Conservation (phyloP, 1,284 basidiomycete species). For the Puccinia hordei region DNA sequence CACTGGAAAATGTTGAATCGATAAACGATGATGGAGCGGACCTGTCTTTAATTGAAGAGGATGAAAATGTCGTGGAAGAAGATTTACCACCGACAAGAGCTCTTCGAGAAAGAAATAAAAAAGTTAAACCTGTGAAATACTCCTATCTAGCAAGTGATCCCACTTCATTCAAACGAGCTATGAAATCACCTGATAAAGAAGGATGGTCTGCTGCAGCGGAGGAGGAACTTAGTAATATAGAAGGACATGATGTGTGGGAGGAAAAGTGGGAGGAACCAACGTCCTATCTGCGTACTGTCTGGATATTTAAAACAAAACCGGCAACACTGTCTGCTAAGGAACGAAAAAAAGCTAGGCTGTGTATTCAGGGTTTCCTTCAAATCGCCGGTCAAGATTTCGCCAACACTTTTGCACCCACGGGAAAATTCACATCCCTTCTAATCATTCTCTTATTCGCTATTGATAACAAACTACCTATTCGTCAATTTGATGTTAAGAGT, state of each 20-base stretch:
- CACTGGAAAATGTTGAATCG: no score
- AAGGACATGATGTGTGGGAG: not conserved
- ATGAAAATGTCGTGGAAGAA: no score
- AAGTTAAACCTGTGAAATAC: not conserved
- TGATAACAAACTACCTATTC: not conserved
- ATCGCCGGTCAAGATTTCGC: not conserved
- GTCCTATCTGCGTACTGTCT: not conserved
- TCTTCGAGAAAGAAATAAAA: not conserved
- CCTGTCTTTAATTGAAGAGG: no score
- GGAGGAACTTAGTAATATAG: not conserved
- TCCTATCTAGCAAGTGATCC: not conserved
- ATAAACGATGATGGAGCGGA: no score
- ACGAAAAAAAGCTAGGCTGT: not conserved
- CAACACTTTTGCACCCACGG: slow-evolving; percentile 6
- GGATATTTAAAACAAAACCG: slow-evolving; percentile 22
- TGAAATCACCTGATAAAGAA: not conserved
- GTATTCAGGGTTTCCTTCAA: not conserved
- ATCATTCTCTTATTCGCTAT: not conserved
- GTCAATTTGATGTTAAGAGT: slow-evolving; percentile 17
- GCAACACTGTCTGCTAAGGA: not conserved
- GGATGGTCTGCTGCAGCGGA: not conserved
- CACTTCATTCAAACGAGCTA: not conserved
- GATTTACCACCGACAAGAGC: not conserved
- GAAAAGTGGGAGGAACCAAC: not conserved
- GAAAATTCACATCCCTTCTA: not conserved